phyloP scores from a whole-genome alignment of 2,329 filamentous ascomycete species.

The Arthroderma sp. region DNA sequence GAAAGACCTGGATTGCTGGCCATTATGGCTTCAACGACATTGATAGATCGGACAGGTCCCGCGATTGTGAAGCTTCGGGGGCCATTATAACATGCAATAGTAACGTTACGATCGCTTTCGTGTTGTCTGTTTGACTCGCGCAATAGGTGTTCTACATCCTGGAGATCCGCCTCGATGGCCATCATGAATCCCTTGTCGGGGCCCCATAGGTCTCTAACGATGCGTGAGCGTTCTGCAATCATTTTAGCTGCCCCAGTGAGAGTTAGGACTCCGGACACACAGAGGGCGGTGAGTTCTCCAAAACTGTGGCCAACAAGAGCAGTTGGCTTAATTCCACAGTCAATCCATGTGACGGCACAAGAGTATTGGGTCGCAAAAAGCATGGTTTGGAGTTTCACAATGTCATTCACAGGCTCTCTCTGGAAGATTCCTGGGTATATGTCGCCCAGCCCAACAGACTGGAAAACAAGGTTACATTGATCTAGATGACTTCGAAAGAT shows the following conservation, averaged over 20 bases:
- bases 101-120: slow-evolving; percentile 16
- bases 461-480: slow-evolving; percentile 22
- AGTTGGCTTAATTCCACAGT: slow-evolving; percentile 25
- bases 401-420: slow-evolving; percentile 17
- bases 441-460: slow-evolving; percentile 17
- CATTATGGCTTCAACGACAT: slow-evolving; percentile 1
- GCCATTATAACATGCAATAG: slow-evolving; percentile 20
- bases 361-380: slow-evolving; percentile 31
- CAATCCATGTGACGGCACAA: slow-evolving; percentile 28
- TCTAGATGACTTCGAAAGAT: slow-evolving; percentile 26
- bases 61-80: slow-evolving; percentile 6
- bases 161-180: slow-evolving; percentile 14
- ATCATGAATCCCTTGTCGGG: slow-evolving; percentile 26
- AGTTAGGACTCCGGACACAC: slow-evolving; percentile 22
- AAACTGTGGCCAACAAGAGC: slow-evolving; percentile 30
- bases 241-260: slow-evolving; percentile 23
- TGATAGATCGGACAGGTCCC: slow-evolving; percentile 12
- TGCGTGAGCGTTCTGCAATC: slow-evolving; percentile 21
- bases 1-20: slow-evolving; percentile 16
- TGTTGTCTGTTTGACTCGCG: slow-evolving; percentile 15
- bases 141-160: slow-evolving; percentile 20
- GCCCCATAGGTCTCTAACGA: slow-evolving; percentile 26
- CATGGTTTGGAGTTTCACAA: slow-evolving; percentile 25
- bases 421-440: slow-evolving; percentile 20
- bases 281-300: slow-evolving; percentile 28